These are phyloP conservation scores for Podospora conica DNA, from an alignment of 495 filamentous ascomycete genomes.

Conservation along the genomic window DNA sequence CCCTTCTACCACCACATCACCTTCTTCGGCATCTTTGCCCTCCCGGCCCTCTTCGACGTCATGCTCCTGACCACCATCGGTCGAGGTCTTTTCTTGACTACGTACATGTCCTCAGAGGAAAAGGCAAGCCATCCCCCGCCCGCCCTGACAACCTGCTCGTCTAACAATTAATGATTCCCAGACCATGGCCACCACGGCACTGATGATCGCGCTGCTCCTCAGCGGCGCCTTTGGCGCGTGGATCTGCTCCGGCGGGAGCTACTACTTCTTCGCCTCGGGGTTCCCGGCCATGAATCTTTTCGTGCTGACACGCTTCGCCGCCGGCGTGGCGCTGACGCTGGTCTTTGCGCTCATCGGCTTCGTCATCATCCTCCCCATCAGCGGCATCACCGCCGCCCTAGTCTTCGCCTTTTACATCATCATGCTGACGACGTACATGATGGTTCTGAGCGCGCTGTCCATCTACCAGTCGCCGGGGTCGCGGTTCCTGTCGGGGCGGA, in stretches of 20 bases:
- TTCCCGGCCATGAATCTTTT: constrained; percentile 58
- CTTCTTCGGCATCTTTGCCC: constrained; percentile 55
- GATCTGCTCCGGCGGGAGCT: constrained; percentile 53
- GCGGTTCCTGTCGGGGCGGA: constrained; percentile 41
- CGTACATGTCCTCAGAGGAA: constrained; percentile 46
- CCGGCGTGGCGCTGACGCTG: constrained; percentile 51
- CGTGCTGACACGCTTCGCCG: constrained; percentile 51
- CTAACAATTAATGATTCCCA: too few species aligned
- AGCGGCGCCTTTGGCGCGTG: constrained; percentile 54
- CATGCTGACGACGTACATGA: constrained; percentile 44
- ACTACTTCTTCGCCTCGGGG: constrained; percentile 55
- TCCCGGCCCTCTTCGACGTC: constrained; percentile 57
- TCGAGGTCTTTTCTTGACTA: constrained; percentile 52
- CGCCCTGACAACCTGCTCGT: too few species aligned
- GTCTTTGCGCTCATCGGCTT: constrained; percentile 45
- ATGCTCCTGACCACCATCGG: constrained; percentile 51
- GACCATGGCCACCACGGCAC: constrained; percentile 47
- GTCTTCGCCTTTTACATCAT: constrained; percentile 47
- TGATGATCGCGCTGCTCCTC: constrained; percentile 53
- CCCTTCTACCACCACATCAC: constrained; percentile 48
- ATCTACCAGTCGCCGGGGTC: constrained; percentile 53
- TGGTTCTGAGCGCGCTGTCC: constrained; percentile 44
- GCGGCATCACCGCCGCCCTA: constrained; percentile 34
- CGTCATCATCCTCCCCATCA: constrained; percentile 38
- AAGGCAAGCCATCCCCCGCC: too few species aligned